Conservation (phyloP, 345 rosid species). For the Populus euphratica region DNA sequence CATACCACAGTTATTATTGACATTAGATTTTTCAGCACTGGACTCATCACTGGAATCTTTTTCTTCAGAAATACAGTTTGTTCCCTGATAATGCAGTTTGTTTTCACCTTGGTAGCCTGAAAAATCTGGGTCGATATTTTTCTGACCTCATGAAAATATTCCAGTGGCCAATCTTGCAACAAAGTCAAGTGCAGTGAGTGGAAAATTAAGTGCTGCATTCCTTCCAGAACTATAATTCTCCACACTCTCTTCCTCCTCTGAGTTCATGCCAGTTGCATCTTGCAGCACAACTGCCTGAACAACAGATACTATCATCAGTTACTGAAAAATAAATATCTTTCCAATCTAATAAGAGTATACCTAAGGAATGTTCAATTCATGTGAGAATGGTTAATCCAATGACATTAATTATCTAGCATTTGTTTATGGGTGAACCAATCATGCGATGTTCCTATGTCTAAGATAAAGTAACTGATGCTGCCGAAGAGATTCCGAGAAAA, state of each 20-base stretch:
- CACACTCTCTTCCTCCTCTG: conserved; percentile 39
- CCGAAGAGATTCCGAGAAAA: background rate
- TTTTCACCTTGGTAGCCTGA: conserved; percentile 48
- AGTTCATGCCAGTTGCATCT: conserved; percentile 30
- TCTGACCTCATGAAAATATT: conserved; percentile 70
- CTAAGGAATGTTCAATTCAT: background rate
- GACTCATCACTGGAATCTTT: conserved; percentile 39
- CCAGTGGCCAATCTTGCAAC: conserved; percentile 79
- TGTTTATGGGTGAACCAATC: background rate
- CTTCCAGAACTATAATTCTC: conserved; percentile 50
- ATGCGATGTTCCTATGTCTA: conserved; percentile 5
- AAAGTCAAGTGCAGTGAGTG: conserved; percentile 84
- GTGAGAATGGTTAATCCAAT: background rate
- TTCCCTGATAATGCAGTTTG: conserved; percentile 32
- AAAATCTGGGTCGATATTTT: conserved; percentile 40
- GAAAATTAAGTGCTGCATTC: conserved; percentile 72
- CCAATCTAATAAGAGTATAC: background rate
- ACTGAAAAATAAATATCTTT: conserved; percentile 5
- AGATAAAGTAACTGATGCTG: background rate
- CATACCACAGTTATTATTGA: conserved; percentile 30
- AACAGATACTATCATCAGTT: conserved; percentile 26
- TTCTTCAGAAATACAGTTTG: conserved; percentile 26
- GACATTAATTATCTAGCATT: background rate
- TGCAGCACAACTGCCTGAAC: conserved; percentile 48
- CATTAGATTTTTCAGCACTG: conserved; percentile 41